Percentiles rank a stretch among this genome's conserved stretches.
Evolutionary conservation across 1,284 basidiomycete genomes (phyloP).

Genomic region (Chalciporus sp.): DNA sequence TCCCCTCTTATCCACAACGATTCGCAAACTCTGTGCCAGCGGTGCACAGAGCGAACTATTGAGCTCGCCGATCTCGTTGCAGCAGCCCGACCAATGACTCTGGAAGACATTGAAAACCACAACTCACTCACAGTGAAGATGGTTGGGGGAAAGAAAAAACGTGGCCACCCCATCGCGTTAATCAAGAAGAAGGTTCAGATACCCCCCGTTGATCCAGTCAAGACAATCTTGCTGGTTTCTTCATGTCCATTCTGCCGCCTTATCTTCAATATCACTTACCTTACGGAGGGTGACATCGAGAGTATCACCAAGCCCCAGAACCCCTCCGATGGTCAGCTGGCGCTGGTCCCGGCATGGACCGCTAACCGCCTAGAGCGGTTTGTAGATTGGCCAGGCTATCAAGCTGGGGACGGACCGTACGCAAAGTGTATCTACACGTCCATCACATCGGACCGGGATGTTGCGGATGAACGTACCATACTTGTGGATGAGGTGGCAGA

Average conservation of each 20-base stretch:
- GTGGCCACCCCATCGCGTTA: too few species aligned
- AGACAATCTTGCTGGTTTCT: constrained; percentile 9
- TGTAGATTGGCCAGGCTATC: background rate
- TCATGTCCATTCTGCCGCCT: constrained; percentile 15
- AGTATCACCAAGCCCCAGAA: background rate
- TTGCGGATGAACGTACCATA: background rate
- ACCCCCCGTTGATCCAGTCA: constrained; percentile 6
- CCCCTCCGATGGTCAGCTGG: background rate
- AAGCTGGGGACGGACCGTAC: constrained; percentile 4
- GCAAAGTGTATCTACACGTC: constrained; percentile 15
- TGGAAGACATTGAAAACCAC: too few species aligned
- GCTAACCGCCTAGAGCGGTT: background rate
- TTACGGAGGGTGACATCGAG: constrained; percentile 2
- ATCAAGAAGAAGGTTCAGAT: constrained; percentile 2
- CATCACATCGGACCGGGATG: background rate
- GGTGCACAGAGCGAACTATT: too few species aligned
- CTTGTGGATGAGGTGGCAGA: constrained; percentile 3
- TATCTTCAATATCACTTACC: constrained; percentile 9
- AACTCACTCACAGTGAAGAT: too few species aligned
- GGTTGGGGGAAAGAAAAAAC: too few species aligned
- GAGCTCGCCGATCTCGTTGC: too few species aligned
- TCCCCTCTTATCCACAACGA: constrained; percentile 4
- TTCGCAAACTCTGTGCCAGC: too few species aligned
- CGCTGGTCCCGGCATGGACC: background rate
- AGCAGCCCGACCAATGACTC: too few species aligned